Conservation (phyloP, 176 grass and related monocot genomes). For the Rhynchospora breviuscula region DNA sequence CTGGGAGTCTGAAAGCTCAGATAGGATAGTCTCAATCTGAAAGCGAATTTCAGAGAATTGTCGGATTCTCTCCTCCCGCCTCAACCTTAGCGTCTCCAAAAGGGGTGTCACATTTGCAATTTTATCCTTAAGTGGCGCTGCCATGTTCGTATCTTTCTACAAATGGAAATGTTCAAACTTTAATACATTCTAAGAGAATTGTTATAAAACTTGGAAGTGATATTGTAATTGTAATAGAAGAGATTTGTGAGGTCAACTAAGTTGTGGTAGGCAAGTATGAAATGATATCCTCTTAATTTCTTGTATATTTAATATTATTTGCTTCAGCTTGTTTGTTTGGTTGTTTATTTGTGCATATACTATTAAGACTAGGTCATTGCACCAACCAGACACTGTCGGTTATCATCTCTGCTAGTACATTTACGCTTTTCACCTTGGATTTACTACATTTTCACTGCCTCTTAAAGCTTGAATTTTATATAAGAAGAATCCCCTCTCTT, state of each 20-base stretch:
- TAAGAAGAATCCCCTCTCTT: neutral
- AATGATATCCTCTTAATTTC: constrained; percentile 2
- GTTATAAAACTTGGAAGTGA: constrained; percentile 17
- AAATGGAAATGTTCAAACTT: constrained; percentile 19
- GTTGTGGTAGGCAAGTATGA: constrained; percentile 23
- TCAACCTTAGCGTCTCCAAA: constrained; percentile 61
- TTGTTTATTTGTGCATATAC: neutral
- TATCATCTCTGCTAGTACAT: neutral
- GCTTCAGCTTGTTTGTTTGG: neutral
- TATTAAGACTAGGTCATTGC: neutral
- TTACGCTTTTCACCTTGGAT: neutral
- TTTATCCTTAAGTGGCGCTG: constrained; percentile 59
- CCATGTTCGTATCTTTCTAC: constrained; percentile 66
- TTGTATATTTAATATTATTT: constrained; percentile 12
- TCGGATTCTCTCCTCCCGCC: constrained; percentile 67
- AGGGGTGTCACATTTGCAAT: constrained; percentile 48
- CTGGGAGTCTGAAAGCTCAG: constrained; percentile 37
- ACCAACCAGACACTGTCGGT: neutral
- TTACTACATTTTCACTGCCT: neutral
- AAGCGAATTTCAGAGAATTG: constrained; percentile 54
- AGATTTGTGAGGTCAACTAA: neutral
- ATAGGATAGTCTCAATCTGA: constrained; percentile 73
- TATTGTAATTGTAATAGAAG: constrained; percentile 1
- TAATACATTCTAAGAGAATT: constrained; percentile 1
- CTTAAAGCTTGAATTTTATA: neutral